These are phyloP conservation scores for Apiotrichum montevideense DNA, from an alignment of 1,284 basidiomycete genomes.

Conservation along the genomic window DNA sequence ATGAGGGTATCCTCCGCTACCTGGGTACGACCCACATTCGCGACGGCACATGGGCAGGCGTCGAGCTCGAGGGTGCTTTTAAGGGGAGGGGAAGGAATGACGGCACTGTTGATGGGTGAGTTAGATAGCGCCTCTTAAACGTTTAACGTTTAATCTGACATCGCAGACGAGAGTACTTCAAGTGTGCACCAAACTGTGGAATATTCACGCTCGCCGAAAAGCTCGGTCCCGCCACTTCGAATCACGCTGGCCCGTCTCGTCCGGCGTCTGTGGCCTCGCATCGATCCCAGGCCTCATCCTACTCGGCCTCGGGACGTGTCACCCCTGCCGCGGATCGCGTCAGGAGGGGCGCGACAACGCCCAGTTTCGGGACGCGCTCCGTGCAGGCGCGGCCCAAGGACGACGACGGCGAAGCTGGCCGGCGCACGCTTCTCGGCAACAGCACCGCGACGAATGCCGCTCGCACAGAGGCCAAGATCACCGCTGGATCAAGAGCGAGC, in stretches of 20 bases:
- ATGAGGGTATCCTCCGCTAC: constrained; percentile 73
- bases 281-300: constrained; percentile 34
- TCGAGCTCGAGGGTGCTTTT: constrained; percentile 78
- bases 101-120: constrained; percentile 81
- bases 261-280: constrained; percentile 75
- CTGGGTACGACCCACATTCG: constrained; percentile 79
- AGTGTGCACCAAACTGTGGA: constrained; percentile 76
- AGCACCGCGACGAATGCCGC: constrained; percentile 31
- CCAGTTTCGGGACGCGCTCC: constrained; percentile 9
- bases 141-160: no score
- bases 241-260: constrained; percentile 50
- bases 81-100: constrained; percentile 94
- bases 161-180: constrained; percentile 71
- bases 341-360: constrained; percentile 12
- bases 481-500: constrained; percentile 72
- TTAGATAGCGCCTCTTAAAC: not conserved
- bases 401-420: constrained; percentile 4
- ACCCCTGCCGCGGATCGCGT: constrained; percentile 7
- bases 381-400: constrained; percentile 5
- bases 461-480: constrained; percentile 53
- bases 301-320: constrained; percentile 18
- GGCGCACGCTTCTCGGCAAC: constrained; percentile 24
- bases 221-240: constrained; percentile 62
- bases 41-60: constrained; percentile 79
- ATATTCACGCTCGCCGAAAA: constrained; percentile 82